Percentiles rank a stretch among this genome's conserved stretches.
Evolutionary conservation across 1,284 basidiomycete genomes (phyloP).

Genomic region (Apiotrichum veenhuisii): DNA sequence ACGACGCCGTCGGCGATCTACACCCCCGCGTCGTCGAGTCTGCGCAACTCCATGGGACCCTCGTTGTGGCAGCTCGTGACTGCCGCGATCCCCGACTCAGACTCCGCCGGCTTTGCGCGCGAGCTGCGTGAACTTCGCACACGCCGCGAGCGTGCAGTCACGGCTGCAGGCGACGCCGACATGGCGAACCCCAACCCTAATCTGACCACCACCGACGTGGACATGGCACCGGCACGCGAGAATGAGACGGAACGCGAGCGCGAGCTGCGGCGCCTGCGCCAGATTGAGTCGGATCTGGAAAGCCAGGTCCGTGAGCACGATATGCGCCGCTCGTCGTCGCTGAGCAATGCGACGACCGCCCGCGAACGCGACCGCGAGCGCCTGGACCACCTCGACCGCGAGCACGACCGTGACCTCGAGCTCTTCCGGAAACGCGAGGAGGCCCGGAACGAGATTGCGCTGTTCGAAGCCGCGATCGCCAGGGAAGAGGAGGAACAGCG

Average conservation of each 20-base stretch:
- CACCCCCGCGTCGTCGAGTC: slow-evolving; percentile 1
- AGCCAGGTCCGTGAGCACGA: too few species aligned
- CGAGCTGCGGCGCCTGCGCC: background rate
- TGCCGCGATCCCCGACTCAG: slow-evolving; percentile 14
- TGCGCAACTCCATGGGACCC: slow-evolving; percentile 15
- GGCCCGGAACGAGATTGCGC: background rate
- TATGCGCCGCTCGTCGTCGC: too few species aligned
- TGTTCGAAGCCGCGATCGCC: background rate
- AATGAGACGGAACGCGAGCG: background rate
- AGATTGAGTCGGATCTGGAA: background rate
- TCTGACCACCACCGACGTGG: background rate
- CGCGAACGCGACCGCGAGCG: too few species aligned
- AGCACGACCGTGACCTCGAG: background rate
- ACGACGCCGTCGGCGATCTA: background rate
- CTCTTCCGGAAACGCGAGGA: background rate
- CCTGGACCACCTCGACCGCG: too few species aligned
- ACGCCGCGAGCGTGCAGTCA: background rate
- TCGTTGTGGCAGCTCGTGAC: slow-evolving; percentile 18
- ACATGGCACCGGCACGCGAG: background rate
- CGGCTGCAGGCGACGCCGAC: background rate
- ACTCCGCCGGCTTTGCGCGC: slow-evolving; percentile 1
- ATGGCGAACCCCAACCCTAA: background rate
- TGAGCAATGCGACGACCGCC: too few species aligned
- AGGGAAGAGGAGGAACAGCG: background rate
- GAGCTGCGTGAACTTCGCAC: background rate